Evolutionary conservation across 257 asterid genomes (phyloP), one percentile per base, ranked within the genome.

Genomic region (Scutellaria baicalensis): DNA sequence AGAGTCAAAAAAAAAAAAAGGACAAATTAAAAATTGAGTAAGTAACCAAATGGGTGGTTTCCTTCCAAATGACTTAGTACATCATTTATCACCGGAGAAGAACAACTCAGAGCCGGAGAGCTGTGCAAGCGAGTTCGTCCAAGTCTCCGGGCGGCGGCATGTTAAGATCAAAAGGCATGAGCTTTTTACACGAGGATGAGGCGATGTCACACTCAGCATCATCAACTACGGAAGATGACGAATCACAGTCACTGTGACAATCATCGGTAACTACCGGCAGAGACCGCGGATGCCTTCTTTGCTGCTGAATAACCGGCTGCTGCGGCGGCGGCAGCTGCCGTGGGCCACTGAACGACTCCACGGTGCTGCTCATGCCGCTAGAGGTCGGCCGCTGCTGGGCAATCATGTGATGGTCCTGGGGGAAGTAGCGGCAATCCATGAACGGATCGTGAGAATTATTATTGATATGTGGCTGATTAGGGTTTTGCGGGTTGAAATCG

Each of bases 321-420:
- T 65, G 63, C 66, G 59, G 62, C 65, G 71, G 80, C 40, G 38
- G 68, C 52, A 6, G 75, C 43, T 39, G 81, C 27, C 89, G 76
- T 0, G 87, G 92, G 11, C 93, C 89, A 50, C 93, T 86, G 62
- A 84, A 84, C 0, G 90, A 84, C 71, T 86, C 93, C 36, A 86
- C 85, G 39, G 90, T 86, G 67, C 88, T 82, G 76, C 93, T 86
- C 93, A 86, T 82, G 13, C 90, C 75, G 57, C 93, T 86, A 1
- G 81, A 82, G 23, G 90, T 74, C 16, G 88, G 88, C 75, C 89
- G 59, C 76, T 79, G 85, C 78, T 72, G 86, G 43, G 71, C 73
- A 42, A 81, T 56, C 11, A 84, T 70, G 27, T 64, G 80, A 3
- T 48, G 80, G 35, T 61, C 75, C 73, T 63, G 79, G 10, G 79